These are phyloP conservation scores for Lactifluus volemus DNA, from an alignment of 768 basidiomycete genomes.

Conservation along the genomic window DNA sequence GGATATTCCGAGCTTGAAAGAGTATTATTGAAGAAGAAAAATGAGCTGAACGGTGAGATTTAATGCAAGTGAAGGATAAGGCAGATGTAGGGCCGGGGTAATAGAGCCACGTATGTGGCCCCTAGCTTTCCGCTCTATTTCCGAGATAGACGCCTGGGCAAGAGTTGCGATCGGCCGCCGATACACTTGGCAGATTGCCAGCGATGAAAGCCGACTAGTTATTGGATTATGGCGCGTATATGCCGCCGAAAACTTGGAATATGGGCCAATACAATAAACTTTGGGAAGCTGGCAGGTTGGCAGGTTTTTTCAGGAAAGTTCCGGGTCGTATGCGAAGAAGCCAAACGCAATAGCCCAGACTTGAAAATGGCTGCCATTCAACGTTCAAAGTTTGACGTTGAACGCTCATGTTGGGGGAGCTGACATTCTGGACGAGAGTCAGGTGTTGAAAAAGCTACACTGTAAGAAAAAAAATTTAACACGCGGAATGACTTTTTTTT, in stretches of 20 bases:
- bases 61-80: not conserved
- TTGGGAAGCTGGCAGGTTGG: not conserved
- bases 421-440: not conserved
- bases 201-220: not conserved
- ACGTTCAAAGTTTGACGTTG: too few species aligned
- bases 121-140: not conserved
- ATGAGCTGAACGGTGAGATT: not conserved
- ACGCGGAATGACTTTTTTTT: too few species aligned
- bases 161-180: not conserved
- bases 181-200: not conserved
- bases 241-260: not conserved
- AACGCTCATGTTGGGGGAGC: too few species aligned
- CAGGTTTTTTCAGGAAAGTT: not conserved
- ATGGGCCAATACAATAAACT: not conserved
- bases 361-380: not conserved
- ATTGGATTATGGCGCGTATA: not conserved
- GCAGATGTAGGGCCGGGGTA: not conserved
- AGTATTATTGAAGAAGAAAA: not conserved
- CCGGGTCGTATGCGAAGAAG: not conserved
- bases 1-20: slow-evolving; percentile 2
- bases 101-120: not conserved
- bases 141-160: slow-evolving; percentile 2
- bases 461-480: not conserved
- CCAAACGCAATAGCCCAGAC: not conserved
- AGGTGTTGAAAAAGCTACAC: not conserved